Conservation (phyloP, 108 stramenopile genomes). For the Stephanodiscus triporus region DNA sequence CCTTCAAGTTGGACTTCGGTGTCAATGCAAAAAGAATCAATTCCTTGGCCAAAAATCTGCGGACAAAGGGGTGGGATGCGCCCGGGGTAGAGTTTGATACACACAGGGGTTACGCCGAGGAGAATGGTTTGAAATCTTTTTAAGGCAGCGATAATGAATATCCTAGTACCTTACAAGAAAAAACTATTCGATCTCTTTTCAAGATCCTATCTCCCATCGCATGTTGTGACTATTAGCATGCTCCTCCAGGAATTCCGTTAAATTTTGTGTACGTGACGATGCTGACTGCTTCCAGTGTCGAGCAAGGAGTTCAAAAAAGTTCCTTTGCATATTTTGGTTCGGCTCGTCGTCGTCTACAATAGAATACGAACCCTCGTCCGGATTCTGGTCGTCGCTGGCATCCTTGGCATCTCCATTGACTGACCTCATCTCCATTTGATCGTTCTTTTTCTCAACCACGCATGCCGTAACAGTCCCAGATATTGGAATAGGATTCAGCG, state of each 20-base stretch:
- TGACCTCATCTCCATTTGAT: constrained; percentile 26
- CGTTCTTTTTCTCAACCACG: not conserved
- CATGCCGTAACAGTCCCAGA: constrained; percentile 51
- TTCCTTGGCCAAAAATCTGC: constrained; percentile 65
- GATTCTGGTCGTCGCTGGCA: not conserved
- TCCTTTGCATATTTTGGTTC: constrained; percentile 35
- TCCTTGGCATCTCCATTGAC: constrained; percentile 14
- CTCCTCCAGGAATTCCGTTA: constrained; percentile 32
- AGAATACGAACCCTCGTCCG: not conserved
- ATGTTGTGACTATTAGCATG: constrained; percentile 36
- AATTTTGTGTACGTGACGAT: constrained; percentile 6
- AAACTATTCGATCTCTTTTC: not conserved
- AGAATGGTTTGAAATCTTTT: constrained; percentile 56
- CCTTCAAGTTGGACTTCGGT: constrained; percentile 66
- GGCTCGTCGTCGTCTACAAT: constrained; percentile 35
- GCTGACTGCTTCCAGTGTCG: constrained; percentile 27
- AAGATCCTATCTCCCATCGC: constrained; percentile 17
- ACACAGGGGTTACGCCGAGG: constrained; percentile 71
- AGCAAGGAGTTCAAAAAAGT: constrained; percentile 41
- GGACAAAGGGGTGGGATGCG: constrained; percentile 79
- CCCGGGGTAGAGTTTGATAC: constrained; percentile 65
- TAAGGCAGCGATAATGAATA: constrained; percentile 5
- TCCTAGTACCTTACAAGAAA: constrained; percentile 2
- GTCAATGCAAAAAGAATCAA: constrained; percentile 88
- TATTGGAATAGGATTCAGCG: constrained; percentile 74